Evolutionary conservation across 768 basidiomycete species (phyloP), one percentile per base, ranked within the genome.

Genomic region (Boletus huronensis): DNA sequence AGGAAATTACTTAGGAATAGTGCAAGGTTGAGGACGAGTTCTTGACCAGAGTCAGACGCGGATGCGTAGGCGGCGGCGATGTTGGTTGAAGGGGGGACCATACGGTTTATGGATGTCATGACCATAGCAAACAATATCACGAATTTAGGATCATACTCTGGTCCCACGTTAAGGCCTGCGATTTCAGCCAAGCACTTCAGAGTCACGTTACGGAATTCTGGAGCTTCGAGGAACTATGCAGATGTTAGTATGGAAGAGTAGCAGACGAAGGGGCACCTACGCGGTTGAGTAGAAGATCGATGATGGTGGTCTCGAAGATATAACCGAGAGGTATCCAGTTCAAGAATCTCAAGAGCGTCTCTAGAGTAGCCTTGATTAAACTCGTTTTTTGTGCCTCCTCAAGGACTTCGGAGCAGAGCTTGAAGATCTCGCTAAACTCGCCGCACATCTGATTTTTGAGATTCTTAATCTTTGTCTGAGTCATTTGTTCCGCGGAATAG

Each of bases 301-400:
- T 98, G 63, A 99, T 88, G 34, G 88, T 91, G 1, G 97, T 98
- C 74, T 98, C 97, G 65, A 98, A 99, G 63, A 99, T 98, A 70
- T 96, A 99, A 21, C 96, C 97, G 47, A 99, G 77, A 46, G 97
- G 97, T 65, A 99, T 99, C 97, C 97, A 98, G 71, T 98, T 98
- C 64, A 99, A 75, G 81, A 99, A 99, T 50, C 93, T 81, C 58
- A 98, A 78, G 17, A 99, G 77, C 0, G 97, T 98, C 72, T 98
- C 96, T 59, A 99, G 76, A 3, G 96, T 98, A 16, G 88, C 90
- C 71, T 83, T 94, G 77, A 98, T 95, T 54, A 99, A 74, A 17
- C 91, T 93, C 6, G 93, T 82, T 76, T 98, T 98, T 67, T 90
- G 88, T n/a, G 96, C 95, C 70, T 96, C 94, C 67, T 94, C 93